Conservation (phyloP, 2,329 filamentous ascomycete genomes). For the Fusarium sp. region DNA sequence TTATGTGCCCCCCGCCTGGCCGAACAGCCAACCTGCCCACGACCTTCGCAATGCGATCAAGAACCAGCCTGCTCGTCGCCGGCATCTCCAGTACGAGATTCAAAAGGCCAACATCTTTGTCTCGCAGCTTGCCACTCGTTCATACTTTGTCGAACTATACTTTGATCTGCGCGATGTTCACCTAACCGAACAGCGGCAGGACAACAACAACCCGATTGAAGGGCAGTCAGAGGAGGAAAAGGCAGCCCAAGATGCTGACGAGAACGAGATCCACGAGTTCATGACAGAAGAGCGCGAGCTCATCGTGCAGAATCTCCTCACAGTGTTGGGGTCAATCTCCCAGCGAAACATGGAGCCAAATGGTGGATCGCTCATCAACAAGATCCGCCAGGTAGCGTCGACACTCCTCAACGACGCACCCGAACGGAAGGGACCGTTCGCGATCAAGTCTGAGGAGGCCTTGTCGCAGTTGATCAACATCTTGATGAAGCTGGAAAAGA, state of each 20-base stretch:
- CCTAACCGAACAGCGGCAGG: slow-evolving; percentile 55
- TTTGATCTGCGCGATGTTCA: slow-evolving; percentile 78
- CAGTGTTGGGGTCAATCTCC: slow-evolving; percentile 78
- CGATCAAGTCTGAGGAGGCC: slow-evolving; percentile 72
- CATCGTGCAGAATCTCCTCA: slow-evolving; percentile 82
- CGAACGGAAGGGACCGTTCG: slow-evolving; percentile 61
- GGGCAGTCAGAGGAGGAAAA: slow-evolving; percentile 51
- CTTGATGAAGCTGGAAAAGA: slow-evolving; percentile 76
- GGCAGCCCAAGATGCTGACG: slow-evolving; percentile 52
- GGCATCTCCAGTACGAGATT: slow-evolving; percentile 80
- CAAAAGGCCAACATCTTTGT: slow-evolving; percentile 92
- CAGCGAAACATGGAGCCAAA: slow-evolving; percentile 86
- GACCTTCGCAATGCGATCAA: slow-evolving; percentile 62
- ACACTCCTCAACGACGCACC: slow-evolving; percentile 73
- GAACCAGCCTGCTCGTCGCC: slow-evolving; percentile 59
- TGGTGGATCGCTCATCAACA: slow-evolving; percentile 73
- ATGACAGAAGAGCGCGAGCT: slow-evolving; percentile 80
- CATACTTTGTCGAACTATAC: slow-evolving; percentile 87
- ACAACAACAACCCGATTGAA: slow-evolving; percentile 48
- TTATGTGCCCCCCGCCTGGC: slow-evolving; percentile 62
- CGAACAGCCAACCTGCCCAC: slow-evolving; percentile 55
- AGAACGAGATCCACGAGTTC: slow-evolving; percentile 63
- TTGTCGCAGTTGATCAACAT: slow-evolving; percentile 78
- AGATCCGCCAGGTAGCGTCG: slow-evolving; percentile 84
- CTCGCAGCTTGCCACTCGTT: slow-evolving; percentile 81